Evolutionary conservation across 805 yeast genomes (phyloP).

Genomic region (Kuraishia ogatae): DNA sequence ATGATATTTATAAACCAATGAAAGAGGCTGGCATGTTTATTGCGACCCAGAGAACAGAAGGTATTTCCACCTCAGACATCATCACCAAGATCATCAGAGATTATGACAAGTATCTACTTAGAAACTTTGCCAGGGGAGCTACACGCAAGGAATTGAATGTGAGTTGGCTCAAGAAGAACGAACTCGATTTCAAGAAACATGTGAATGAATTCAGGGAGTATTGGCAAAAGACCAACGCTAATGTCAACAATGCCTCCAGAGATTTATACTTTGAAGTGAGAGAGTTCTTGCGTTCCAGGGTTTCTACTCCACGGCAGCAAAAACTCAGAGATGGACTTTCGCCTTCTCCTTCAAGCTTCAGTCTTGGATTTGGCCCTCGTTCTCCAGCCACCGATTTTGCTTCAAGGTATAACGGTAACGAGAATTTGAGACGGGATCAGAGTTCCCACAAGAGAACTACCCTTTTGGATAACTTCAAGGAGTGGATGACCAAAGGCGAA

Average conservation of each 20-base stretch:
- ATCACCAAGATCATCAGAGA: conserved; percentile 92
- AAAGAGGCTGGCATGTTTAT: conserved; percentile 86
- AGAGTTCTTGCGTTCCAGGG: conserved; percentile 46
- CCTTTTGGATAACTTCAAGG: conserved; percentile 23
- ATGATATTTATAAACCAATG: conserved; percentile 89
- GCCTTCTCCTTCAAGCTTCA: neutral
- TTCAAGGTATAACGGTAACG: conserved; percentile 51
- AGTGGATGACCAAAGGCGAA: conserved; percentile 4
- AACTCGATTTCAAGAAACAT: conserved; percentile 87
- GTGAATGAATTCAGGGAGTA: conserved; percentile 80
- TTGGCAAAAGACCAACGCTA: conserved; percentile 68
- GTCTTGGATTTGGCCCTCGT: conserved; percentile 9
- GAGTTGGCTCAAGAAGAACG: conserved; percentile 96
- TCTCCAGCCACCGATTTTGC: conserved; percentile 67
- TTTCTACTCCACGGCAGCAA: neutral
- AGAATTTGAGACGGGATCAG: conserved; percentile 17
- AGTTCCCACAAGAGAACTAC: conserved; percentile 14
- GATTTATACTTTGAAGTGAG: conserved; percentile 83
- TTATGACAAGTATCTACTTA: conserved; percentile 92
- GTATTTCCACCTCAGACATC: conserved; percentile 91
- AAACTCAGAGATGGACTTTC: neutral
- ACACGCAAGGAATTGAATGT: conserved; percentile 94
- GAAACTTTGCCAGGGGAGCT: conserved; percentile 97
- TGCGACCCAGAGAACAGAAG: conserved; percentile 94
- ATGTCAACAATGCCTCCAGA: conserved; percentile 61